A percentile compares a stretch with the other conserved stretches of the same genome.
These are phyloP conservation scores for Austroboletus niveus DNA, from an alignment of 1,284 basidiomycete genomes.

Conservation along the genomic window DNA sequence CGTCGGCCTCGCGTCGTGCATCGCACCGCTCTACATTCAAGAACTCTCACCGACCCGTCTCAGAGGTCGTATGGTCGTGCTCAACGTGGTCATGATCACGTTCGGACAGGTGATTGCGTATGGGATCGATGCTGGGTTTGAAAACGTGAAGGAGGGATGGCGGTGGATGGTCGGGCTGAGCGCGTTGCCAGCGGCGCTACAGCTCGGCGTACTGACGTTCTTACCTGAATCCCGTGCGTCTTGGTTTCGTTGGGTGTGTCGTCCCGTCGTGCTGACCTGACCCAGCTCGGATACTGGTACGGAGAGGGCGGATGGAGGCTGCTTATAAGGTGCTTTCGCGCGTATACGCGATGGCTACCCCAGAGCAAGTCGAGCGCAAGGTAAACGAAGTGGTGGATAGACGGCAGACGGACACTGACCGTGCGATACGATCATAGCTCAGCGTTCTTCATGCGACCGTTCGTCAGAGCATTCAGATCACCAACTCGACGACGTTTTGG, in stretches of 20 bases:
- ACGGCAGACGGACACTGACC: neutral
- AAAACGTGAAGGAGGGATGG: slow-evolving; percentile 65
- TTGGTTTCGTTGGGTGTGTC: neutral
- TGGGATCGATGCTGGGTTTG: slow-evolving; percentile 74
- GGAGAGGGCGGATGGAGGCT: slow-evolving; percentile 47
- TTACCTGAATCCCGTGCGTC: slow-evolving; percentile 75
- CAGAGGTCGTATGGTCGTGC: slow-evolving; percentile 73
- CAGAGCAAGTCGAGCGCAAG: slow-evolving; percentile 67
- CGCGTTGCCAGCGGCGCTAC: slow-evolving; percentile 63
- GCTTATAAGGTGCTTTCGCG: slow-evolving; percentile 57
- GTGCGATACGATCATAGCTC: slow-evolving; percentile 37
- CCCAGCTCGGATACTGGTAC: slow-evolving; percentile 69
- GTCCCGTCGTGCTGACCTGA: neutral
- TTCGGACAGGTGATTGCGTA: slow-evolving; percentile 78
- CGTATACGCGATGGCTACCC: slow-evolving; percentile 65
- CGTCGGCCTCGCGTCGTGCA: slow-evolving; percentile 73
- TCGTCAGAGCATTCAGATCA: slow-evolving; percentile 59
- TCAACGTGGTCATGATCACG: slow-evolving; percentile 66
- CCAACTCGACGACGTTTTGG: slow-evolving; percentile 58
- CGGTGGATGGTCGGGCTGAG: slow-evolving; percentile 83
- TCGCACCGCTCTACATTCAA: slow-evolving; percentile 81
- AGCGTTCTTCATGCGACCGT: slow-evolving; percentile 62
- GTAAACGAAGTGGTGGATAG: slow-evolving; percentile 27
- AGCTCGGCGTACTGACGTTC: slow-evolving; percentile 60
- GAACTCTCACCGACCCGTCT: slow-evolving; percentile 77